A percentile compares a stretch with the other conserved stretches of the same genome.
These are phyloP conservation scores for Lanmaoa rubissima DNA, from an alignment of 768 basidiomycete species.

Conservation along the genomic window DNA sequence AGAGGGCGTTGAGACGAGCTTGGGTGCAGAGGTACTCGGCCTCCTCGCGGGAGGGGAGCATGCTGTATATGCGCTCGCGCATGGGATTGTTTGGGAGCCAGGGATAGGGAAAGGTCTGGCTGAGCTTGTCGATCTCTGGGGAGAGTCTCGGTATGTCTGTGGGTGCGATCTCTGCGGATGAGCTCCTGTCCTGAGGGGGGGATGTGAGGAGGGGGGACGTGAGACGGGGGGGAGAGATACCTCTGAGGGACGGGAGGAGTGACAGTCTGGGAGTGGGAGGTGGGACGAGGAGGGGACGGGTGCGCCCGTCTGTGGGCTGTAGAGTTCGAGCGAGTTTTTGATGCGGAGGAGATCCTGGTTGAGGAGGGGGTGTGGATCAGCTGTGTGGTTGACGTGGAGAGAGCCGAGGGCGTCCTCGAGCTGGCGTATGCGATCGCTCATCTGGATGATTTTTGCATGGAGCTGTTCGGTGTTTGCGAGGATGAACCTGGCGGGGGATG, in stretches of 20 bases:
- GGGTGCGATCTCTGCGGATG: slow-evolving; percentile 23
- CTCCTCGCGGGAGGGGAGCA: slow-evolving; percentile 58
- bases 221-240: slow-evolving; percentile 4
- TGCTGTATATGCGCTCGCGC: slow-evolving; percentile 59
- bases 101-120: slow-evolving; percentile 67
- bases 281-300: slow-evolving; percentile 14
- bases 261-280: slow-evolving; percentile 2
- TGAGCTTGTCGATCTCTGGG: slow-evolving; percentile 45
- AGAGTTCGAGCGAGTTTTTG: slow-evolving; percentile 67
- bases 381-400: slow-evolving; percentile 40
- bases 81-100: slow-evolving; percentile 64
- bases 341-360: slow-evolving; percentile 57
- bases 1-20: slow-evolving; percentile 65
- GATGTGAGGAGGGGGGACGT: background rate
- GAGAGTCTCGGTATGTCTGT: slow-evolving; percentile 23
- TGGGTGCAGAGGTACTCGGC: slow-evolving; percentile 61
- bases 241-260: slow-evolving; percentile 24
- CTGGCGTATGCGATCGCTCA: slow-evolving; percentile 62
- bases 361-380: slow-evolving; percentile 54
- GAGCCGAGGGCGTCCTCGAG: slow-evolving; percentile 58
- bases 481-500: slow-evolving; percentile 48
- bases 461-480: slow-evolving; percentile 66
- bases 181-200: slow-evolving; percentile 22
- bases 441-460: slow-evolving; percentile 59
- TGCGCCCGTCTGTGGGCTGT: slow-evolving; percentile 35